Base-by-base conservation (phyloP, 371 early-diverging fungal genomes). In the Paraphysoderma sedebokerense region DNA sequence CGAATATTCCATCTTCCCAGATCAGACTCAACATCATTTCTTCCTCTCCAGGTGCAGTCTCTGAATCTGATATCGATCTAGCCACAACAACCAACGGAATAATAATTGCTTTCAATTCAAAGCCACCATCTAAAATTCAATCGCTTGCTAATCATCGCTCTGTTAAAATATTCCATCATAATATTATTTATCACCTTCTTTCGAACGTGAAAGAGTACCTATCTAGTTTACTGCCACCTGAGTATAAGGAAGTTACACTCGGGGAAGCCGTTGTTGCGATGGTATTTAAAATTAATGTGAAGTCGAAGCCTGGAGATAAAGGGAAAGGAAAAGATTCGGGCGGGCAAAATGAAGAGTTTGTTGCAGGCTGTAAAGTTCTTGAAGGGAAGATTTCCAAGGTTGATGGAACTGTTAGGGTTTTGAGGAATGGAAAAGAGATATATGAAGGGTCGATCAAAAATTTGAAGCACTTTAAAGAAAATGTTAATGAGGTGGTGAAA, bases 191-290 rank as follows among this genome's bases (percentile, higher is more conserved):
- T 65, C 75, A 80, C 42, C 69, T 96, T 15, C 48, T 93, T 38
- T 95, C 93, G 51, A 81, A 82, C 41, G 67, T 92, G 34, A 87
- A 88, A 60, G 69, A 74, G 31, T 50, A 70, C 35, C 57, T 96
- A 63, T 57, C 70, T n/a, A 74, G 73, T n/a, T 65, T 81, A 47
- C 57, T 96, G 31, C 87, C 89, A 33, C 85, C 87, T 11, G 72
- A 81, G 22, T 54, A 76, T 27, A 65, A 77, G 31, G 76, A 72
- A 8, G 80, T 81, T 39, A 77, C 83, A n/a, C 65, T 68, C 20
- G 92, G 92, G 17, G 91, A 92, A 57, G 95, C 95, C 12, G 77
- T 76, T 20, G 66, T 95, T 31, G 65, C 78, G 29, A 81, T 89
- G 53, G 53, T 84, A 17, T 95, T 93, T 63, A 61, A 70, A 12